Conservation (phyloP, 2,329 filamentous ascomycete species). For the Ceratocystiopsis brevicomis region DNA sequence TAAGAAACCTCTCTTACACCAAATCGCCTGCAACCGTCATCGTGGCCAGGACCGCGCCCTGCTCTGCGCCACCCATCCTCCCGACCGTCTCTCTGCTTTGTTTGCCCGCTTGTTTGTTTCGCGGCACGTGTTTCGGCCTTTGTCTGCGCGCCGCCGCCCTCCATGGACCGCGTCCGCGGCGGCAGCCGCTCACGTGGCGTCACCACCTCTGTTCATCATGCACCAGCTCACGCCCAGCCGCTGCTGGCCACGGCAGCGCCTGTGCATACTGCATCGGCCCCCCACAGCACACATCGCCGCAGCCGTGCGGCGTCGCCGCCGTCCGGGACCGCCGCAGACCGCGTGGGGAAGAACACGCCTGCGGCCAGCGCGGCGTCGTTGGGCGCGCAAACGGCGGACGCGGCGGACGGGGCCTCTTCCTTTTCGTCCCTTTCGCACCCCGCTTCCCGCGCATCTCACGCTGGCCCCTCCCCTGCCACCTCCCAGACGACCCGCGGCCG, state of each 20-base stretch:
- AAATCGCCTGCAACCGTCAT: no score
- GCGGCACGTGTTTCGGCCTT: no score
- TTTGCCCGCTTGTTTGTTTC: background rate
- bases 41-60: no score
- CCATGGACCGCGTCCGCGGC: slow-evolving; percentile 9
- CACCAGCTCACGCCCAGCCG: background rate
- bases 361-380: background rate
- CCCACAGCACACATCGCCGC: slow-evolving; percentile 6
- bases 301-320: background rate
- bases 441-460: background rate
- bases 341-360: background rate
- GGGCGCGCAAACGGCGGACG: no score
- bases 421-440: slow-evolving; percentile 13
- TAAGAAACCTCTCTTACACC: no score
- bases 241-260: background rate
- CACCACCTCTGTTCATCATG: background rate
- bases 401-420: background rate
- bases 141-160: background rate
- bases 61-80: background rate
- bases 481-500: background rate
- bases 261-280: background rate
- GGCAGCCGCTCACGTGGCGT: slow-evolving; percentile 9
- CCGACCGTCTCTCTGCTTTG: background rate
- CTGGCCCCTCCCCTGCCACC: background rate
- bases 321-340: background rate